phyloP scores from a whole-genome alignment of 306 rosid genomes.

The Acacia acuminata region DNA sequence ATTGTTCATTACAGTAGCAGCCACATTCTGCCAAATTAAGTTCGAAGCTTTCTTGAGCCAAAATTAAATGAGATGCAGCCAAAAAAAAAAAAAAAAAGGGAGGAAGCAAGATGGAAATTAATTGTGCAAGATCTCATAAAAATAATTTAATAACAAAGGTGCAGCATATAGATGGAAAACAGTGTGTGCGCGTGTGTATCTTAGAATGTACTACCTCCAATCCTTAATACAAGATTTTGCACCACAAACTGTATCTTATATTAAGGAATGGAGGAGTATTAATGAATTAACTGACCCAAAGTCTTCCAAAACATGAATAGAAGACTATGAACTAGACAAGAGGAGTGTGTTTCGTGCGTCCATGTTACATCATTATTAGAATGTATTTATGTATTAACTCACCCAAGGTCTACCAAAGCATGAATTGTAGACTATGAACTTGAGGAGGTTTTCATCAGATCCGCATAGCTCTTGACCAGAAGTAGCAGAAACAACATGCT shows the following conservation, averaged over 20 bases:
- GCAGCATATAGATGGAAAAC: background rate
- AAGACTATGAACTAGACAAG: conserved; percentile 31
- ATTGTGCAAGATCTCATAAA: background rate
- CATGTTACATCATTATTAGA: background rate
- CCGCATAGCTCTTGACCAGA: conserved; percentile 50
- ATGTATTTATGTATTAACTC: conserved; percentile 43
- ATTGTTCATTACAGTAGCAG: conserved; percentile 54
- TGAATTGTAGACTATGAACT: conserved; percentile 58
- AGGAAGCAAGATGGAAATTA: conserved; percentile 19
- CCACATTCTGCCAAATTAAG: conserved; percentile 57
- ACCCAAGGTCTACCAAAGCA: conserved; percentile 71
- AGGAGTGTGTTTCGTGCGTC: background rate
- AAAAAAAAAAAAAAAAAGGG: conserved; percentile 14
- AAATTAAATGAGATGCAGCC: background rate
- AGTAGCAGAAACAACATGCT: conserved; percentile 53
- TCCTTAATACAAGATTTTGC: too few relatives aligned
- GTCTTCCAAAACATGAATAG: conserved; percentile 59
- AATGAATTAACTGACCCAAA: conserved; percentile 63
- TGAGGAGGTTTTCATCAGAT: conserved; percentile 68
- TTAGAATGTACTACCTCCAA: background rate
- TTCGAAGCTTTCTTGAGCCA: conserved; percentile 26
- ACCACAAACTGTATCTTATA: too few relatives aligned
- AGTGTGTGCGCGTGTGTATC: background rate
- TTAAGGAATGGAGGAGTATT: background rate
- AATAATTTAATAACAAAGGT: background rate